phyloP scores from a whole-genome alignment of 1,284 basidiomycete genomes.

The Apiotrichum porosum region DNA sequence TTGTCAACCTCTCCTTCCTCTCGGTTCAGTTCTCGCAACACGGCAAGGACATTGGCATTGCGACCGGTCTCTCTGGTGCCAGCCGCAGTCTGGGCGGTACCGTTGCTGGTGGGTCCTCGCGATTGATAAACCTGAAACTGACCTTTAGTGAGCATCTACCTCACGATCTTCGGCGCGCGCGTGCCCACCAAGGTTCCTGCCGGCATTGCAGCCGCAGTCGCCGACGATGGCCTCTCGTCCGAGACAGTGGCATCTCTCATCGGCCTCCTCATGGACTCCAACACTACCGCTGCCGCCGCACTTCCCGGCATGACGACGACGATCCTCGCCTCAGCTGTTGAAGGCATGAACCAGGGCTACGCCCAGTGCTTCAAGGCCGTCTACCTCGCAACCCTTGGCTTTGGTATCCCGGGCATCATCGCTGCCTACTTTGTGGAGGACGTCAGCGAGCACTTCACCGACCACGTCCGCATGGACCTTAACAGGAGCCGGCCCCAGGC shows the following conservation, averaged over 20 bases:
- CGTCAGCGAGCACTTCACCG: constrained; percentile 2
- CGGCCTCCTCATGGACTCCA: too few species aligned
- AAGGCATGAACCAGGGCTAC: constrained; percentile 4
- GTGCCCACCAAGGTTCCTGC: neutral
- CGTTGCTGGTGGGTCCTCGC: neutral
- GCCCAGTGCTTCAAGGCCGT: constrained; percentile 1
- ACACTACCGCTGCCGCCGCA: neutral
- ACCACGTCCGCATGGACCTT: neutral
- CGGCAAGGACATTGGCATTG: neutral
- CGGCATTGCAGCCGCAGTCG: neutral
- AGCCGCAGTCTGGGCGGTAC: too few species aligned
- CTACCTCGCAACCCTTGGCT: constrained; percentile 7
- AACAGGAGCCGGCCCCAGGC: too few species aligned
- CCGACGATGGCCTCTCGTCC: neutral
- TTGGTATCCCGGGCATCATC: constrained; percentile 5
- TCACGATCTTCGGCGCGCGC: neutral
- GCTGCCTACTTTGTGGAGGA: constrained; percentile 3
- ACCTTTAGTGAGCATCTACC: neutral
- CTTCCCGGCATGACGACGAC: neutral
- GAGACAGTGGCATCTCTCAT: too few species aligned
- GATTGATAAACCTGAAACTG: neutral
- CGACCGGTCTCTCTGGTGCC: too few species aligned
- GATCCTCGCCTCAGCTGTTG: neutral
- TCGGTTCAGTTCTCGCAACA: neutral
- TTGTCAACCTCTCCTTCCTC: constrained; percentile 3